These are phyloP conservation scores for Wickerhamomyces pijperi DNA, from an alignment of 805 yeast species.

Conservation along the genomic window DNA sequence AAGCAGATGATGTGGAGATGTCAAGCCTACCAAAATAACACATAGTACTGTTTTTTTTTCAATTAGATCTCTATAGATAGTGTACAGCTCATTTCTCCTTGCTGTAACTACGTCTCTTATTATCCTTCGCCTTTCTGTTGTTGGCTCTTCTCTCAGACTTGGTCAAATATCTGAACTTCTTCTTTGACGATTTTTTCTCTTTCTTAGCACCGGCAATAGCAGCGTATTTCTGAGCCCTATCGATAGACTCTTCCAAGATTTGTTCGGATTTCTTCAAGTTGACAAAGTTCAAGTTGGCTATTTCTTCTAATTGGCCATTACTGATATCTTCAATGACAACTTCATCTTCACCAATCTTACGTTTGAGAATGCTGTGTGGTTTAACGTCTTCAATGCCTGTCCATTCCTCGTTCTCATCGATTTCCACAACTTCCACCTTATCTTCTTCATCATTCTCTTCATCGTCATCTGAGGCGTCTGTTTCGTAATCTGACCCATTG, in stretches of 20 bases:
- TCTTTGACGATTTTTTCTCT: constrained; percentile 35
- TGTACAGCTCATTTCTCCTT: background rate
- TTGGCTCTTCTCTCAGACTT: constrained; percentile 63
- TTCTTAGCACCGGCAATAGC: constrained; percentile 26
- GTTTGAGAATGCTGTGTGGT: constrained; percentile 17
- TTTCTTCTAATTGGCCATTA: constrained; percentile 40
- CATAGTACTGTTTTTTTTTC: too few species aligned
- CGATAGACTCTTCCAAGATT: constrained; percentile 62
- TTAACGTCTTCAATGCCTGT: constrained; percentile 22
- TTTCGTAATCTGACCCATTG: constrained; percentile 14
- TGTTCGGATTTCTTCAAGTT: constrained; percentile 56
- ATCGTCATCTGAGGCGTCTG: constrained; percentile 12
- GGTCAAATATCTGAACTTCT: constrained; percentile 81
- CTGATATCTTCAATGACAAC: constrained; percentile 40
- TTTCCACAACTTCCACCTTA: constrained; percentile 26
- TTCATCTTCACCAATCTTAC: constrained; percentile 22
- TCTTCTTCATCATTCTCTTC: constrained; percentile 22
- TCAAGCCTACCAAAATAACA: background rate
- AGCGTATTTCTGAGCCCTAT: constrained; percentile 78
- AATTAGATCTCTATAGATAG: too few species aligned
- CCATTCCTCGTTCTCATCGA: constrained; percentile 24
- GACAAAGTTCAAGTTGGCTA: constrained; percentile 61
- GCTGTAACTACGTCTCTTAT: constrained; percentile 20
- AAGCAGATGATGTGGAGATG: background rate
- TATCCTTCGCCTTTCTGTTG: constrained; percentile 33